Base-by-base conservation (phyloP, 1,284 basidiomycete species). In the Hymenochaete sp. region DNA sequence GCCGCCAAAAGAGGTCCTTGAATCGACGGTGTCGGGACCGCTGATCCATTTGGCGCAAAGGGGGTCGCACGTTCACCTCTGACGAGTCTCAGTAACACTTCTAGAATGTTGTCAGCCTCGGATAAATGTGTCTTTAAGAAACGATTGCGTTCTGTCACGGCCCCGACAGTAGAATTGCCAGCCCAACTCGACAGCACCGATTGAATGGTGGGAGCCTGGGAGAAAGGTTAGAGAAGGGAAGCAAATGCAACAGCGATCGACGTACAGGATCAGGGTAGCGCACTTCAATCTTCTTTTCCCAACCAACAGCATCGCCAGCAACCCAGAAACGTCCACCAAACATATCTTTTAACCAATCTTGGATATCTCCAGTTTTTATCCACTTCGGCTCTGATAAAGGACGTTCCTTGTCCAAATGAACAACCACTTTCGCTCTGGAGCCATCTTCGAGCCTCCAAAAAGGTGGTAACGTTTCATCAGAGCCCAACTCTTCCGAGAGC, bases 311-410 rank as follows among this genome's bases (percentile, higher is more conserved):
- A 49, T 81, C 75, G 25, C 79, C 79, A 19, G 77, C 72, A 43
- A 80, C 79, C 80, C 82, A 85, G 56, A 85, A 83, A 74, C 82
- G 81, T 22, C 82, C 74, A 1, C 80, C 88, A 63, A 85, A 90
- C 73, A 89, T 88, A 59, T 81, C 87, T 57, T 80, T 80, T 50
- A 97, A 68, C 89, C 92, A 96, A 39, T 93, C 90, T 54, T 93
- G 86, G 14, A 95, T 77, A 59, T 93, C 89, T 36, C 93, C 93
- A 3, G 85, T 87, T 61, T 90, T 90, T 37, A 93, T 87, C 95
- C 95, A 98, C 60, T 89, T 86, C 2, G 93, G 89, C 62, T 98
- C 93, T 7, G 89, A 92, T 24, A 97, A 66, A 0, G 93, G 93
- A 48, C 85, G 79, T 32, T 78, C 79, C 47, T 78, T 85, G 62